These are phyloP conservation scores for Xylariales sp. DNA, from an alignment of 2,329 filamentous ascomycete species.

Conservation along the genomic window DNA sequence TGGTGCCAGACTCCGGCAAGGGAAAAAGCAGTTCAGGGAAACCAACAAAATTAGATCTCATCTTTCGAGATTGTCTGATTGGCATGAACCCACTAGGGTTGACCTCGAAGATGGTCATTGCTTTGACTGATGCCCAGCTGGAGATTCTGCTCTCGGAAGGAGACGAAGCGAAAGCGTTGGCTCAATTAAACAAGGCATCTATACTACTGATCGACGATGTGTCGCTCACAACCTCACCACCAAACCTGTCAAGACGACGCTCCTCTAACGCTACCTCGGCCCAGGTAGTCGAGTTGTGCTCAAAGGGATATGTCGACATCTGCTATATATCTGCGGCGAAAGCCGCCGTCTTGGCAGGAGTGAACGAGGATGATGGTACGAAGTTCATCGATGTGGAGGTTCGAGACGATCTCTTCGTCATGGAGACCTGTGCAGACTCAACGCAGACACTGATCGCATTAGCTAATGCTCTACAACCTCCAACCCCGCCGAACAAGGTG, in stretches of 20 bases:
- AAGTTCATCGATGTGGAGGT: constrained; percentile 75
- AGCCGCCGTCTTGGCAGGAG: constrained; percentile 56
- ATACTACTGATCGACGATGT: constrained; percentile 79
- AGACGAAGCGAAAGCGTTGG: constrained; percentile 55
- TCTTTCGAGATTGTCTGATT: constrained; percentile 74
- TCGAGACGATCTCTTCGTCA: constrained; percentile 77
- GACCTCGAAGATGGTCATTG: constrained; percentile 70
- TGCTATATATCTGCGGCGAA: constrained; percentile 82
- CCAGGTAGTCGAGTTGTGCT: constrained; percentile 53
- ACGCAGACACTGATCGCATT: constrained; percentile 85
- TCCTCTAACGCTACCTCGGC: constrained; percentile 37
- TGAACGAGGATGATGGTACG: constrained; percentile 50
- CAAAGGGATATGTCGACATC: constrained; percentile 77
- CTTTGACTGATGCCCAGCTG: constrained; percentile 73
- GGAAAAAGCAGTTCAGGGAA: constrained; percentile 35
- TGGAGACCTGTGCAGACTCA: constrained; percentile 96
- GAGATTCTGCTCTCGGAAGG: constrained; percentile 62
- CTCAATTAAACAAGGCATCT: constrained; percentile 75
- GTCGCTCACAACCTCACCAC: constrained; percentile 34
- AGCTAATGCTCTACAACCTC: constrained; percentile 75
- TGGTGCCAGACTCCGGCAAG: constrained; percentile 14
- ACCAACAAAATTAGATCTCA: constrained; percentile 66
- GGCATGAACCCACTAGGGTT: constrained; percentile 78
- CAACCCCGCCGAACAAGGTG: constrained; percentile 74
- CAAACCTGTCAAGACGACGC: constrained; percentile 33